phyloP scores from a whole-genome alignment of 2,329 filamentous ascomycete genomes.

The Phialocephala sp. region DNA sequence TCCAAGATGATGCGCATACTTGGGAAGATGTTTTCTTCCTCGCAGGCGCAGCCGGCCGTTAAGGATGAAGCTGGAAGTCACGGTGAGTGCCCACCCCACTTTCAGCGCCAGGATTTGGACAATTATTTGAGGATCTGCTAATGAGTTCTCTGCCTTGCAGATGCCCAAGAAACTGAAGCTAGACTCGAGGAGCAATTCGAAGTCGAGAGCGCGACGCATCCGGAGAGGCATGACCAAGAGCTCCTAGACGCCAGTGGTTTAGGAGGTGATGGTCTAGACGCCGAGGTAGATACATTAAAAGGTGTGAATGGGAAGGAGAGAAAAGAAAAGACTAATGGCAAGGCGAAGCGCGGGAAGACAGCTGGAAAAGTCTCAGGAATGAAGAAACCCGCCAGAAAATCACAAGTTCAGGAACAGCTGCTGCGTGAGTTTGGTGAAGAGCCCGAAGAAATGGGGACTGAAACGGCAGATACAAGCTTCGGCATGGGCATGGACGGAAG shows the following conservation, averaged over 20 bases:
- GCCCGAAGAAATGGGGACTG: not conserved
- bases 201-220: not conserved
- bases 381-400: not conserved
- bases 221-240: not conserved
- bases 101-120: not conserved
- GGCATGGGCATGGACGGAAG: not conserved
- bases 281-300: not conserved
- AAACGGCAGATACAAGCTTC: not conserved
- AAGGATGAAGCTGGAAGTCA: not conserved
- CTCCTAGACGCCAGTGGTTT: not conserved
- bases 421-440: not conserved
- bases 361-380: not conserved
- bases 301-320: not conserved
- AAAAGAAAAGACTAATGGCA: not conserved
- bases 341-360: not conserved
- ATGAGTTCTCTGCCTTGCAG: not conserved
- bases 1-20: conserved; percentile 1
- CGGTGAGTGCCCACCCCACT: not conserved
- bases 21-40: not conserved
- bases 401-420: conserved; percentile 4
- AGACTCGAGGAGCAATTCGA: not conserved
- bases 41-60: not conserved
- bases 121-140: not conserved
- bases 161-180: not conserved
- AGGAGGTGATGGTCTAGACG: not conserved